These are phyloP conservation scores for Hanseniaspora sp. DNA, from an alignment of 1,139 yeast genomes.

Conservation along the genomic window DNA sequence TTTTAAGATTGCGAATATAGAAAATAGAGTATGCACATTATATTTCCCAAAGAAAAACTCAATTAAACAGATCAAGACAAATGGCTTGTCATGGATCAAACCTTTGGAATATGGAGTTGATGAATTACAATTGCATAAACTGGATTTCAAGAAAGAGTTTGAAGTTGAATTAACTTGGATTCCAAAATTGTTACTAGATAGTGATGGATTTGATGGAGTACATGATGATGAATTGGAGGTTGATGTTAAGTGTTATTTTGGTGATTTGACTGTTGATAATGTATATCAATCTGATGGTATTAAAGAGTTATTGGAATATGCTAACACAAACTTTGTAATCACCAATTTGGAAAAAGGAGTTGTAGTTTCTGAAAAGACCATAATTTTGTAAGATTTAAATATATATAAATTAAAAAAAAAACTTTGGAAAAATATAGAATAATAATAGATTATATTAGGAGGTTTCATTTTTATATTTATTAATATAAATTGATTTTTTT, in stretches of 20 bases:
- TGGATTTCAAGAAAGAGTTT: slow-evolving; percentile 44
- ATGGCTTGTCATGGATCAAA: slow-evolving; percentile 38
- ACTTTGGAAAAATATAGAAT: no score
- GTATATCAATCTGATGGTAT: slow-evolving; percentile 51
- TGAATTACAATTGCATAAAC: slow-evolving; percentile 49
- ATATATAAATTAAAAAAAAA: no score
- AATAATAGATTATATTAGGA: no score
- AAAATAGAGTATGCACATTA: slow-evolving; percentile 54
- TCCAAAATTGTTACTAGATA: slow-evolving; percentile 47
- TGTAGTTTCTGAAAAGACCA: slow-evolving; percentile 37
- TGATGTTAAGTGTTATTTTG: slow-evolving; percentile 59
- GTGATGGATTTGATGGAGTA: slow-evolving; percentile 31
- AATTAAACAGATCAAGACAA: slow-evolving; percentile 43
- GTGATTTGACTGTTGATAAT: slow-evolving; percentile 43
- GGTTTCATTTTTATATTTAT: no score
- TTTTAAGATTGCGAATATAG: slow-evolving; percentile 45
- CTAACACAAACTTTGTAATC: slow-evolving; percentile 55
- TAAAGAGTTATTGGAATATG: slow-evolving; percentile 52
- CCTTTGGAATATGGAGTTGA: slow-evolving; percentile 43
- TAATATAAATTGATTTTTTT: no score
- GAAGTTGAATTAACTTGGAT: slow-evolving; percentile 69
- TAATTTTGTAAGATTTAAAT: slow-evolving; percentile 4
- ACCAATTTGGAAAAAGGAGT: slow-evolving; percentile 59
- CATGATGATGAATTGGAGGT: slow-evolving; percentile 39
- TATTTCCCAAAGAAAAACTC: slow-evolving; percentile 45